Conservation (phyloP, 257 asterid species). For the Plectranthus barbatus region DNA sequence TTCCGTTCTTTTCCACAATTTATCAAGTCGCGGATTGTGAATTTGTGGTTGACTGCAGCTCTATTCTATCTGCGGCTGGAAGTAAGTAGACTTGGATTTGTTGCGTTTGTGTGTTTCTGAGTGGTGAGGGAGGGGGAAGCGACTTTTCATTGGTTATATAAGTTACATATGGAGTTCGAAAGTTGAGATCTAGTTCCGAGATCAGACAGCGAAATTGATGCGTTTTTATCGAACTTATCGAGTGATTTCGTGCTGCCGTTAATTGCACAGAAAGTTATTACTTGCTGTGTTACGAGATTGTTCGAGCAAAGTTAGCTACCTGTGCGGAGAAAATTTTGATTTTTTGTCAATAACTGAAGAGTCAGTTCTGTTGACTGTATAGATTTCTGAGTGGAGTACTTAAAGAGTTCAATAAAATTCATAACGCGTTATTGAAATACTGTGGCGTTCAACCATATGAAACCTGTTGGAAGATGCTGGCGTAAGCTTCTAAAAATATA, state of each 20-base stretch:
- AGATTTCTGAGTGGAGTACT: background rate
- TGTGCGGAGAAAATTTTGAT: background rate
- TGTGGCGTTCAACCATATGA: background rate
- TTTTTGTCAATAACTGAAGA: background rate
- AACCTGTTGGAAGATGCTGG: background rate
- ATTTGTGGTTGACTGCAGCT: conserved; percentile 12
- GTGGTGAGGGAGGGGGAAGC: background rate
- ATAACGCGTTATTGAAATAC: too few species aligned
- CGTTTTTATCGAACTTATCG: background rate
- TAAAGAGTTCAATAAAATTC: too few species aligned
- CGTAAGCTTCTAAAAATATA: background rate
- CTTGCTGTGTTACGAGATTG: background rate
- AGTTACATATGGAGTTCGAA: conserved; percentile 3
- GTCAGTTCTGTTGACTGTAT: background rate
- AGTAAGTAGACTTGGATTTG: conserved; percentile 22
- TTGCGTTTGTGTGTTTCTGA: conserved; percentile 1
- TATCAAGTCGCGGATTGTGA: background rate
- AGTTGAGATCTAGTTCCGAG: conserved; percentile 25
- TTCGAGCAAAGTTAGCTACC: too few species aligned
- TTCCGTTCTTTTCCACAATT: background rate
- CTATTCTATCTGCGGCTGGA: conserved; percentile 8
- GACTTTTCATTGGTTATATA: background rate
- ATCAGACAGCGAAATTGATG: conserved; percentile 2
- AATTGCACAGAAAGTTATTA: background rate
- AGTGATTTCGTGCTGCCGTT: conserved; percentile 6